Evolutionary conservation across 139 green algal genomes (phyloP), one percentile per base, ranked within the genome.

Genomic region (Chlorella sp.): DNA sequence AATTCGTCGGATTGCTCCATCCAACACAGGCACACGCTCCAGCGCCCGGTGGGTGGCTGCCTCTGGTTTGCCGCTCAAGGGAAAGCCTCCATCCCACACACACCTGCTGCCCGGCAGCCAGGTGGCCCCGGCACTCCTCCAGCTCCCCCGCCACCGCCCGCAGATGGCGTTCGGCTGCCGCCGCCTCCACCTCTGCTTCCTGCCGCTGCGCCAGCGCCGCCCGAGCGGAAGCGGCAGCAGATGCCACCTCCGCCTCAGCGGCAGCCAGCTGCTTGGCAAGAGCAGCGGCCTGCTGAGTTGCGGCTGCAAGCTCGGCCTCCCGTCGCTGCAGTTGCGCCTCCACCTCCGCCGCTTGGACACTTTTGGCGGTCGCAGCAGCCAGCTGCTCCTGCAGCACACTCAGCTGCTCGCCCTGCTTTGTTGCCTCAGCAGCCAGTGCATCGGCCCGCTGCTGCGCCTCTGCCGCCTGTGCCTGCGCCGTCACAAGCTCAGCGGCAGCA

Each of bases 211-310:
- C 32, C 11, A 39, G 21, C 21, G 74, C 64, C 32, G 51, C 21
- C 1, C 44, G 30, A 6, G 63, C 74, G 3, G 63, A 51, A 3
- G 32, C 64, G 15, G 21, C 23, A 25, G 32, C 36, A 1, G 63
- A 44, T 0, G 44, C 41, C 16, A 32, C 63, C 64, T 73, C 70
- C 25, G 51, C 71, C 41, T 87, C 63, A 6, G 74, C 41, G 16
- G 41, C 63, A 2, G 51, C 70, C 25, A 82, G 82, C 63, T 82
- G 82, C 74, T 70, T 74, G 41, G 81, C 74, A 17, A 86, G n/a
- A 28, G 21, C 38, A 26, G 38, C 81, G 16, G 68, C 32, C 1
- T 76, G 74, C 74, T 87, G 41, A 3, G 36, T 32, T 30, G 70
- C 70, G 41, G 60, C 30, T 3, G 51, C 60, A 12, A 87, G 56